Percentiles rank a stretch among this genome's conserved stretches.
These are phyloP conservation scores for Penicillium sp. DNA, from an alignment of 2,329 filamentous ascomycete genomes.

Conservation along the genomic window DNA sequence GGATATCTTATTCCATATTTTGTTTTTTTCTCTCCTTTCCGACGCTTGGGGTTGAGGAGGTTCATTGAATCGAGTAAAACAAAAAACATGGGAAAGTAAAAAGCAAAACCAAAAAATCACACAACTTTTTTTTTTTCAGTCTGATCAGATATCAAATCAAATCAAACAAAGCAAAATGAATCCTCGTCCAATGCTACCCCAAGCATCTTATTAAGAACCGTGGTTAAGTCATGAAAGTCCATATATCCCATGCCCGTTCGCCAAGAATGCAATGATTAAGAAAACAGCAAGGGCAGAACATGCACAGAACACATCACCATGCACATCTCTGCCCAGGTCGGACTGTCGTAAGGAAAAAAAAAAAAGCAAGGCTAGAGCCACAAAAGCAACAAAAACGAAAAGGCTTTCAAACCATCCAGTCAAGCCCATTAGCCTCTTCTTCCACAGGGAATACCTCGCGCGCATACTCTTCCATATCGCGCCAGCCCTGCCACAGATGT, in stretches of 20 bases:
- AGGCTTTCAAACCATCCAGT: constrained; percentile 69
- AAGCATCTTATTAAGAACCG: constrained; percentile 19
- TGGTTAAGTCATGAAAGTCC: constrained; percentile 18
- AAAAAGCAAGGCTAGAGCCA: neutral
- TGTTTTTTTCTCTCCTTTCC: neutral
- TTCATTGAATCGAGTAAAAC: neutral
- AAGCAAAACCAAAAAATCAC: neutral
- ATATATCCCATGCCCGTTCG: constrained; percentile 29
- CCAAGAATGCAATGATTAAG: constrained; percentile 30
- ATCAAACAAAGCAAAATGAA: neutral
- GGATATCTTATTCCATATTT: constrained; percentile 8
- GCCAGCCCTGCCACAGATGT: constrained; percentile 84
- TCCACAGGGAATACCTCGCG: constrained; percentile 91
- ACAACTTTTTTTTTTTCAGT: constrained; percentile 19
- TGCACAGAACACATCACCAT: constrained; percentile 29
- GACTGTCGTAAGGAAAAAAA: constrained; percentile 15
- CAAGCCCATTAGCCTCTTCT: constrained; percentile 87
- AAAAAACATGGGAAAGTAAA: neutral
- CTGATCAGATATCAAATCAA: constrained; percentile 3
- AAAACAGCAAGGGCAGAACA: constrained; percentile 14
- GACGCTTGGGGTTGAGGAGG: neutral
- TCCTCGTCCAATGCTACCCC: constrained; percentile 9
- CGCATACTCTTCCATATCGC: constrained; percentile 91
- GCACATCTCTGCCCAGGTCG: constrained; percentile 21
- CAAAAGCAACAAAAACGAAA: neutral